Conservation (phyloP, 768 basidiomycete genomes). For the Tulasnella sp. region DNA sequence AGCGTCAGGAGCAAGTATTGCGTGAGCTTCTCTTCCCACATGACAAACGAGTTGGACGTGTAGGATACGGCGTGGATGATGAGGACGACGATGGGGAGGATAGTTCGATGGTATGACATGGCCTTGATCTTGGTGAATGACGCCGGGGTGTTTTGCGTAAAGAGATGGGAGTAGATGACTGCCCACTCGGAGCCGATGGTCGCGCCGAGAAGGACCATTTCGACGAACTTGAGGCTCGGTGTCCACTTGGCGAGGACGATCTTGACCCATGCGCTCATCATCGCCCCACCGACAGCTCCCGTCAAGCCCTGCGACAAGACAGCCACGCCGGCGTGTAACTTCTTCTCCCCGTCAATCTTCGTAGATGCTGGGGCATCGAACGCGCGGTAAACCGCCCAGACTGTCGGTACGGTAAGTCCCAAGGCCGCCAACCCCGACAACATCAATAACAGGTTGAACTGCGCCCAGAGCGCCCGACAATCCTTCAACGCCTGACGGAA, state of each 20-base stretch:
- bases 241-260: background rate
- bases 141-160: slow-evolving; percentile 4
- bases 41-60: slow-evolving; percentile 90
- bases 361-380: background rate
- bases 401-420: slow-evolving; percentile 34
- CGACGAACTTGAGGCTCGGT: slow-evolving; percentile 2
- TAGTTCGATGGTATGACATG: slow-evolving; percentile 3
- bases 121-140: background rate
- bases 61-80: slow-evolving; percentile 64
- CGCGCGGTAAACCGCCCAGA: slow-evolving; percentile 20
- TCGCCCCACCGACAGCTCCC: slow-evolving; percentile 17
- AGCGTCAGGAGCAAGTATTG: slow-evolving; percentile 55
- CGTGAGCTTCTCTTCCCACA: slow-evolving; percentile 87
- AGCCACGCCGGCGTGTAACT: slow-evolving; percentile 24
- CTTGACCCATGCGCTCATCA: slow-evolving; percentile 28
- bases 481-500: slow-evolving; percentile 49
- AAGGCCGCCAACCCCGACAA: slow-evolving; percentile 56
- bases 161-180: slow-evolving; percentile 16
- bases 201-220: slow-evolving; percentile 3
- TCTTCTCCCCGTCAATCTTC: slow-evolving; percentile 21
- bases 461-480: slow-evolving; percentile 88
- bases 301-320: slow-evolving; percentile 14
- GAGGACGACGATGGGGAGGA: slow-evolving; percentile 34
- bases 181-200: slow-evolving; percentile 22
- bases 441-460: slow-evolving; percentile 78